phyloP scores from a whole-genome alignment of 2,329 filamentous ascomycete species.

The Tolypocladium tropicale region DNA sequence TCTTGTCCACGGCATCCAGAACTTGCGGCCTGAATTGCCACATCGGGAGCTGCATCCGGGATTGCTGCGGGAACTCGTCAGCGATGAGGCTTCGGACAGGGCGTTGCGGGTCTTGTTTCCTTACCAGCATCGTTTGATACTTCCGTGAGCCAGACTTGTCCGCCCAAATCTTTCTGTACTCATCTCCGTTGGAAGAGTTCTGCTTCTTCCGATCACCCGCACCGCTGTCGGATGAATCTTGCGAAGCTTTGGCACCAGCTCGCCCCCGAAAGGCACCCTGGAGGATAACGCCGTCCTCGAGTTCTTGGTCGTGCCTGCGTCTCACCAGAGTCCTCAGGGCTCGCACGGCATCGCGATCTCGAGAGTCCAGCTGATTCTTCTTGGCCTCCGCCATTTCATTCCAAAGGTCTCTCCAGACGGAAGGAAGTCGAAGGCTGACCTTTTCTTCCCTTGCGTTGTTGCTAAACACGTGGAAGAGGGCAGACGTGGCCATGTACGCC shows the following conservation, averaged over 20 bases:
- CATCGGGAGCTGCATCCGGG: slow-evolving; percentile 77
- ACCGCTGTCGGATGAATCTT: slow-evolving; percentile 39
- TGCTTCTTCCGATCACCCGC: slow-evolving; percentile 32
- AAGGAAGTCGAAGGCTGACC: slow-evolving; percentile 65
- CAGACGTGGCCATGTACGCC: slow-evolving; percentile 70
- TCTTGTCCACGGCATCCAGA: slow-evolving; percentile 61
- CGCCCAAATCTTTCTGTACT: slow-evolving; percentile 48
- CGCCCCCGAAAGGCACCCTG: slow-evolving; percentile 65
- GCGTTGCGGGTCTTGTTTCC: slow-evolving; percentile 9
- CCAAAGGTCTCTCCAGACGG: slow-evolving; percentile 79
- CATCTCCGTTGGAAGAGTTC: slow-evolving; percentile 30
- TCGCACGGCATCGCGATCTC: slow-evolving; percentile 59
- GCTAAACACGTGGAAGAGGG: slow-evolving; percentile 72
- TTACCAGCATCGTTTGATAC: slow-evolving; percentile 70
- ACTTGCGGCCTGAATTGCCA: slow-evolving; percentile 76
- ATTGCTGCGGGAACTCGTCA: slow-evolving; percentile 27
- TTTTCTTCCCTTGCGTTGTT: slow-evolving; percentile 79
- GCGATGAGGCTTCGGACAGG: neutral
- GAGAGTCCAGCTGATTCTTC: slow-evolving; percentile 58
- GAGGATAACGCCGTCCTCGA: slow-evolving; percentile 65
- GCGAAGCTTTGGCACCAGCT: slow-evolving; percentile 31
- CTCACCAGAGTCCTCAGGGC: slow-evolving; percentile 61
- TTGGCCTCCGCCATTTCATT: slow-evolving; percentile 62
- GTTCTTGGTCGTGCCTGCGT: slow-evolving; percentile 56
- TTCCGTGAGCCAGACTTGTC: slow-evolving; percentile 45